Evolutionary conservation across 768 basidiomycete species (phyloP).

Genomic region (Thelephora aurantiotincta): DNA sequence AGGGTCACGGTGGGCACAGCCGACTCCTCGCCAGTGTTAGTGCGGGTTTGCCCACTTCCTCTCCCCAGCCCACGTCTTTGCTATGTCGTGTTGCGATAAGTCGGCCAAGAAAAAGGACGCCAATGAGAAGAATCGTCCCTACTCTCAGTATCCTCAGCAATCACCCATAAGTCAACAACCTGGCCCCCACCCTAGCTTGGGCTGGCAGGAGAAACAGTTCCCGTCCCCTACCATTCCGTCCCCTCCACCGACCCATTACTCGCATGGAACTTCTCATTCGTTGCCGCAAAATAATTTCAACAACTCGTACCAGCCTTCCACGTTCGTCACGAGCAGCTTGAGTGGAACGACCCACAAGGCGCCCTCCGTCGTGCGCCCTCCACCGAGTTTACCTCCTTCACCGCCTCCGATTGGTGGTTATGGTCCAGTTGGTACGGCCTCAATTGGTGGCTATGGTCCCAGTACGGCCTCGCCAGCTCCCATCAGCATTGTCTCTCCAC

Average conservation of each 20-base stretch:
- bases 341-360: background rate
- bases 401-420: background rate
- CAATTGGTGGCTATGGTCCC: background rate
- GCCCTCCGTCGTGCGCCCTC: background rate
- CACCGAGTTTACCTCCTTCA: too few relatives aligned
- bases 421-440: background rate
- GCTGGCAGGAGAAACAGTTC: conserved; percentile 26
- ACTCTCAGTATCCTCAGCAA: conserved; percentile 9
- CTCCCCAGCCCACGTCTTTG: conserved; percentile 4
- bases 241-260: conserved; percentile 26
- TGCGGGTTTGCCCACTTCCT: background rate
- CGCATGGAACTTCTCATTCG: conserved; percentile 5
- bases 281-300: conserved; percentile 5
- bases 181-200: conserved; percentile 20
- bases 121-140: conserved; percentile 20
- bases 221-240: conserved; percentile 29
- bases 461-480: background rate
- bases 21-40: background rate
- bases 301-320: background rate
- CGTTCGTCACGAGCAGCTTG: background rate
- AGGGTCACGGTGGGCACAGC: background rate
- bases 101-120: conserved; percentile 17
- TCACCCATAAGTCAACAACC: conserved; percentile 41
- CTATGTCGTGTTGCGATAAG: conserved; percentile 62
- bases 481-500: background rate